These are phyloP conservation scores for Erucastrum elatum DNA, from an alignment of 345 rosid genomes.

Conservation along the genomic window DNA sequence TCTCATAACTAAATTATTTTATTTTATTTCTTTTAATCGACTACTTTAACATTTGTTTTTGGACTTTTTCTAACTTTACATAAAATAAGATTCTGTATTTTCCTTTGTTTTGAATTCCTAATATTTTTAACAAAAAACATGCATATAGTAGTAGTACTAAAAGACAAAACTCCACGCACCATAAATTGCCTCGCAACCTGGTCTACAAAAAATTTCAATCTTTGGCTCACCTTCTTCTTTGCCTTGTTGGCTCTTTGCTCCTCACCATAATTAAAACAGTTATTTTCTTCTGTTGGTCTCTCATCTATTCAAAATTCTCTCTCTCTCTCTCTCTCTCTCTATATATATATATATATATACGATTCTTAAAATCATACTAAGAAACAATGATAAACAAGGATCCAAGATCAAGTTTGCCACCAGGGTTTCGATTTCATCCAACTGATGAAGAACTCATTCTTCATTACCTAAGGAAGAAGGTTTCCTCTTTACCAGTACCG, in stretches of 20 bases:
- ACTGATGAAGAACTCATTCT: constrained; percentile 96
- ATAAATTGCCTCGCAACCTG: constrained; percentile 58
- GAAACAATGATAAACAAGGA: constrained; percentile 50
- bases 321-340: no score
- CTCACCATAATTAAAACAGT: background rate
- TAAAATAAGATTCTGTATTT: constrained; percentile 21
- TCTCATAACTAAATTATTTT: background rate
- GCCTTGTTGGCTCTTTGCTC: background rate
- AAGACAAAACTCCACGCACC: constrained; percentile 64
- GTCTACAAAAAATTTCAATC: constrained; percentile 69
- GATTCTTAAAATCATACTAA: background rate
- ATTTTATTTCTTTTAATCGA: background rate
- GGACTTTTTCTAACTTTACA: constrained; percentile 5
- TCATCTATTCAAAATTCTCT: background rate
- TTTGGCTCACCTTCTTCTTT: constrained; percentile 28
- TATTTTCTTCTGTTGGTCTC: background rate
- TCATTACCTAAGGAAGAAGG: constrained; percentile 78
- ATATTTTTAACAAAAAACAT: no score
- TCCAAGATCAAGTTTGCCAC: constrained; percentile 78
- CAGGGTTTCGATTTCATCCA: constrained; percentile 96
- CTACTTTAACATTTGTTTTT: constrained; percentile 3
- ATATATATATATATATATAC: background rate
- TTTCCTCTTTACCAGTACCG: constrained; percentile 61
- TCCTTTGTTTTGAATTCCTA: constrained; percentile 41
- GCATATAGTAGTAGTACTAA: constrained; percentile 1